Base-by-base conservation (phyloP, 2,329 filamentous ascomycete species). In the Exophiala aquamarina region DNA sequence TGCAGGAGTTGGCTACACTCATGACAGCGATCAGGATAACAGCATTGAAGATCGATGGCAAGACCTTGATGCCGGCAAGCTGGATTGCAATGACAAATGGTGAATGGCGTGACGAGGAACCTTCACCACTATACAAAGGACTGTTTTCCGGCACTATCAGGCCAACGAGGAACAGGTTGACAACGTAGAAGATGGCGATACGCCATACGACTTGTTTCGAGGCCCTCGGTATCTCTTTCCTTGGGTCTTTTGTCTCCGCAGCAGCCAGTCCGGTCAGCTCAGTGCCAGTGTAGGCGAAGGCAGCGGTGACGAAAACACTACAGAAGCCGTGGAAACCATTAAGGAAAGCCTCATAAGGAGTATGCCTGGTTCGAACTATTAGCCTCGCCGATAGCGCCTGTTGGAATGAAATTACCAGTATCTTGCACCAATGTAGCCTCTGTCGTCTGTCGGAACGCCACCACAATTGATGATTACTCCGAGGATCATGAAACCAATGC, bases 191-290 rank as follows among this genome's bases (percentile, higher is more conserved):
- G 52, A 94, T 77, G 3, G 83, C 82, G 62, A 96, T 95, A 62
- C 91, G 85, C 91, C 91, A 96, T 67, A 95, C 95, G 18, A 95
- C 53, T 55, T 95, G 90, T 70, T 94, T 95, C 61, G 94, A 83
- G 11, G 91, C 91, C 0, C 83, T 89, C 0, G 91, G 91, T 1
- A 96, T 76, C 1, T 86, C 87, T 63, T 92, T 79, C 48, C 73
- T 68, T 23, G 79, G 79, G 55, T 82, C 77, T 17, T 67, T 67
- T n/a, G 78, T 77, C 63, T 82, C 79, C 15, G 79, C 79, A 34
- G 79, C 78, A 32, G 78, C 77, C 39, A 82, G 66, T 62, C 80
- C 81, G 36, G 81, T 77, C 31, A 84, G 66, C 64, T 84, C 81
- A 21, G 80, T 83, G 55, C 81, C 81, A 37, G 75, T 73, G 62